These are phyloP conservation scores for Cyclocybe cylindracea DNA, from an alignment of 768 basidiomycete genomes.

Conservation along the genomic window DNA sequence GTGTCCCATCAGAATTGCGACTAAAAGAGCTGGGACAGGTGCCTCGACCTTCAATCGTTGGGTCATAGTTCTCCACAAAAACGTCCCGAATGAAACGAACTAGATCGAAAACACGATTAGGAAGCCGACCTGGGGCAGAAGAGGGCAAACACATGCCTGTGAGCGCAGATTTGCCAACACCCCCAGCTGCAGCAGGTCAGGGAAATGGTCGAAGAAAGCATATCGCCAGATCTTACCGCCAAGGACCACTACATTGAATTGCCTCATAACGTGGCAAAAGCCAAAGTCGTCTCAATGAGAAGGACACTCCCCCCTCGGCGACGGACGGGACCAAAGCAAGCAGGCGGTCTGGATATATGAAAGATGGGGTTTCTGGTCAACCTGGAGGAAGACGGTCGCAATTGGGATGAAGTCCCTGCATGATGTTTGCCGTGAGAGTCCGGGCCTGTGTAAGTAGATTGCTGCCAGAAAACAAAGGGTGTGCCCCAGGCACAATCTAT, in stretches of 20 bases:
- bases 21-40: not conserved
- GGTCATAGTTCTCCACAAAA: slow-evolving; percentile 79
- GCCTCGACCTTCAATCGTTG: slow-evolving; percentile 76
- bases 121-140: not conserved
- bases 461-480: not conserved
- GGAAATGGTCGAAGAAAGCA: slow-evolving; percentile 7
- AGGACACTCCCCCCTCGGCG: not conserved
- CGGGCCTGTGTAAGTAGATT: slow-evolving; percentile 8
- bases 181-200: slow-evolving; percentile 59
- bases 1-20: slow-evolving; percentile 11
- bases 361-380: slow-evolving; percentile 3
- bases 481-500: not conserved
- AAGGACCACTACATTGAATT: slow-evolving; percentile 78
- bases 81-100: slow-evolving; percentile 74
- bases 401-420: slow-evolving; percentile 15
- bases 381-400: slow-evolving; percentile 10
- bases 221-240: slow-evolving; percentile 53
- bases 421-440: slow-evolving; percentile 25
- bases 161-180: slow-evolving; percentile 86
- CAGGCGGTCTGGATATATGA: not conserved
- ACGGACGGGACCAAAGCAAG: not conserved
- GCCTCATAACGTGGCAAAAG: slow-evolving; percentile 46
- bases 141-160: slow-evolving; percentile 43
- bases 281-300: not conserved
- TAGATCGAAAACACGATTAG: slow-evolving; percentile 17